Base-by-base conservation (phyloP, 371 early-diverging fungal species). In the Nematocida sp. region DNA sequence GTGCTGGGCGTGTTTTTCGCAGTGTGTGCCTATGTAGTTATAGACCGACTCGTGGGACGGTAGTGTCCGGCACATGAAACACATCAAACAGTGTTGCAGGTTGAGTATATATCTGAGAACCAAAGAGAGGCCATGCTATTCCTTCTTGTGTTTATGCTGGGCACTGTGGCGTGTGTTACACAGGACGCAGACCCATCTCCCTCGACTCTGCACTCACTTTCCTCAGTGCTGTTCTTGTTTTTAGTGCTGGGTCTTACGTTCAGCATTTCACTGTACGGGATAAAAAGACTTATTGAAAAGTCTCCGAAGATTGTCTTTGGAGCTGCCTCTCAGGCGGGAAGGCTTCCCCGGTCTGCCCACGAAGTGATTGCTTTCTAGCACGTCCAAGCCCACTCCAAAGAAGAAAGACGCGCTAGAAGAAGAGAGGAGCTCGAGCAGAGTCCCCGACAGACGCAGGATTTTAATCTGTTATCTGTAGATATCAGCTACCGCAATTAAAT, bases 311-410 rank as follows among this genome's bases (percentile, higher is more conserved):
- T 31, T 23, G 41, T 70, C 37, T 7, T 7, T 4, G 25, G n/a
- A 34, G 25, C 15, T 45, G 5, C 56, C 56, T 37, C 34, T 23
- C 21, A 43, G 27, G n/a, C n/a, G n/a, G n/a, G n/a, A n/a, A n/a
- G n/a, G n/a, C n/a, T n/a, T n/a, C n/a, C n/a, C n/a, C n/a, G n/a
- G n/a, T n/a, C n/a, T n/a, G n/a, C n/a, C 11, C 62, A 70, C 40
- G 67, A 67, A 27, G 45, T 58, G 27, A 66, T 67, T 67, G 17
- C 67, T 51, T 60, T 67, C 67, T 60, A 67, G 46, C 29, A 27
- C 56, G 11, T 34, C n/a, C n/a, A n/a, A n/a, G n/a, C n/a, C n/a
- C n/a, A n/a, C n/a, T n/a, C n/a, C n/a, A n/a, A n/a, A n/a, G n/a
- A n/a, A n/a, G n/a, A n/a, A n/a, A n/a, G n/a, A n/a, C n/a, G n/a